Base-by-base conservation (phyloP, 805 yeast species). In the Sugiyamaella lignohabitans region DNA sequence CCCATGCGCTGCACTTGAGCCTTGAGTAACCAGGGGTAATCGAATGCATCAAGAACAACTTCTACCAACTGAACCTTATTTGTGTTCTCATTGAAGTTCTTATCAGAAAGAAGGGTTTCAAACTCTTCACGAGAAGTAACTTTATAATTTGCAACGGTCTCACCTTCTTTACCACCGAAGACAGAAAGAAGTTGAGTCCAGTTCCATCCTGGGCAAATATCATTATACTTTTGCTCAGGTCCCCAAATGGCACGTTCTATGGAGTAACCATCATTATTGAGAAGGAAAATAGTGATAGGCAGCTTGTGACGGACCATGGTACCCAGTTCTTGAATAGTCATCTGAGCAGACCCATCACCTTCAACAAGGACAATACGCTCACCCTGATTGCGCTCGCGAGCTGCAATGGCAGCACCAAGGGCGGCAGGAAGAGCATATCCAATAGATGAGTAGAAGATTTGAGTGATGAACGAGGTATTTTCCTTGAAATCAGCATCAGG, bases 341-440 rank as follows among this genome's bases (percentile, higher is more conserved):
- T 85, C 69, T 87, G 95, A 1, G 96, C 91, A 2, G 95, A 82
- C 1, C 97, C 97, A 63, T 89, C 97, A 47, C 97, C 96, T 69
- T 85, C 88, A 16, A 87, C 67, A 20, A 88, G 69, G 18, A 87
- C 70, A 40, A 88, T 71, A 57, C 95, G 75, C 36, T 58, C 57
- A 10, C 56, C 53, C 6, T 70, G 67, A 38, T 56, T 59, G 4
- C 70, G 67, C 42, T 59, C 64, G 43, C 73, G 71, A 66, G 76
- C 69, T 0, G 91, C 96, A 46, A 85, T 67, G 17, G 86, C 80
- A 21, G 82, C 84, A 42, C 97, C 97, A 48, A 89, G 74, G 3
- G 93, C 75, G 8, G 89, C 84, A 2, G 96, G 96, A 22, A 89
- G 69, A 0, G 95, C 91, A 69, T 78, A 84, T 4, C 97, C 97